Percentiles rank a stretch among this genome's conserved stretches.
Evolutionary conservation across 2,329 filamentous ascomycete genomes (phyloP).

Genomic region (Apiospora rasikravindrae): DNA sequence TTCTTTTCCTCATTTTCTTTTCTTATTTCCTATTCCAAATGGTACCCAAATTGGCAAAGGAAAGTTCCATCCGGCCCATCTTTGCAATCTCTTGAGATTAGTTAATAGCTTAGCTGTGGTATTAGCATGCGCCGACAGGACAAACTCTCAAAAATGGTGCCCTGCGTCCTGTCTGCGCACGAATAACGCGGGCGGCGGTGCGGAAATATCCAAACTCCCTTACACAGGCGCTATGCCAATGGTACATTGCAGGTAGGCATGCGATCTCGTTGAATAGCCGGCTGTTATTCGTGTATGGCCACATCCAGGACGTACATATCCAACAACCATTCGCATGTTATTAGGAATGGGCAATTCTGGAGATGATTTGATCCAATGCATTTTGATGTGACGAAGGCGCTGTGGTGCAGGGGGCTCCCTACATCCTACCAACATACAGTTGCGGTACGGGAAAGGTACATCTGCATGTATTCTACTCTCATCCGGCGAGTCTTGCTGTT

Average conservation of each 20-base stretch:
- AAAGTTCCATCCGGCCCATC: not conserved
- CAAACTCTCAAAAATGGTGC: not conserved
- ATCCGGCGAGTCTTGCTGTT: not conserved
- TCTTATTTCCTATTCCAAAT: not conserved
- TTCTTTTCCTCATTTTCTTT: not conserved
- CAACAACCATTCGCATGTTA: not conserved
- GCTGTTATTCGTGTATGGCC: too few relatives aligned
- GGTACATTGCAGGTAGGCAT: not conserved
- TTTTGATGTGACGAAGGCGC: not conserved
- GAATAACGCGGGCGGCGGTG: not conserved
- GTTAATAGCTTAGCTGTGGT: conserved; percentile 7
- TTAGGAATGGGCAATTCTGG: not conserved
- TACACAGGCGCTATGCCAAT: not conserved
- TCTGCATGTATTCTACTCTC: not conserved
- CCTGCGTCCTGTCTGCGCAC: not conserved
- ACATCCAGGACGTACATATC: not conserved
- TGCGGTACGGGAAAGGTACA: not conserved
- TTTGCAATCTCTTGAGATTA: conserved; percentile 7
- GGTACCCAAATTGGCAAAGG: not conserved
- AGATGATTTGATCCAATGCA: not conserved
- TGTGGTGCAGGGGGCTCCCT: not conserved
- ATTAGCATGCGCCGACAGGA: conserved; percentile 2
- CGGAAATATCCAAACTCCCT: not conserved
- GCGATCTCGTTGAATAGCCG: not conserved
- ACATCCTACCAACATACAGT: not conserved